Base-by-base conservation (phyloP, 345 rosid genomes). In the Excoecaria cochinchinensis region DNA sequence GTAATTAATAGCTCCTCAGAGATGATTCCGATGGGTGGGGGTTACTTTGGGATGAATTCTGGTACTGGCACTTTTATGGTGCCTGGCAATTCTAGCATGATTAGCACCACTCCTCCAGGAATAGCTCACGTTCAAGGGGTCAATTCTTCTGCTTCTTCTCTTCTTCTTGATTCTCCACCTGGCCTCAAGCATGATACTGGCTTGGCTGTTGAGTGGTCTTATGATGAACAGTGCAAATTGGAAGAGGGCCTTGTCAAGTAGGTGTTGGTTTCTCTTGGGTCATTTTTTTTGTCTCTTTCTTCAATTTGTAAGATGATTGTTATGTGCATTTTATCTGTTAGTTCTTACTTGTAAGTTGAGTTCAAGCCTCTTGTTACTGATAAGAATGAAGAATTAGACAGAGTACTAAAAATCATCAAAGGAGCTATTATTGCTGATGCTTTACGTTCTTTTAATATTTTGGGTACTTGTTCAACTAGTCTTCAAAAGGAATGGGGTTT, bases 161-260 rank as follows among this genome's bases (percentile, higher is more conserved):
- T 81, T 75, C 81, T 84, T 73, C 69, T 87, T 76, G 97, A 90
- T 76, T 84, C 91, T 4, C 83, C 80, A 68, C 81, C 89, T n/a
- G 92, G 86, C 47, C 81, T 84, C 51, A 89, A 83, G 71, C 83
- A 76, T 36, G 97, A 94, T 22, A 67, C 92, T 0, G 89, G 86
- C 8, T 74, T 93, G 76, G 89, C 92, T 38, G 90, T 84, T 0
- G 98, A 92, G 73, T 94, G 98, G 98, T 89, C 98, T 40, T 75
- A 73, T 0, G 90, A 90, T 2, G 98, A 94, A 69, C 98, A 92
- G 83, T 74, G 71, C 76, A 92, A 75, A 69, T 79, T 94, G 83
- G 93, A 90, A 56, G 87, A 88, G 69, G 93, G 96, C 70, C 89
- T 92, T 77, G 85, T 69, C 69, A 88, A 82, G 98, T 93, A 79